Percentiles rank a stretch among this genome's conserved stretches.
phyloP scores from a whole-genome alignment of 192 early-diverging fungal species.

The Umbelopsis vinacea region DNA sequence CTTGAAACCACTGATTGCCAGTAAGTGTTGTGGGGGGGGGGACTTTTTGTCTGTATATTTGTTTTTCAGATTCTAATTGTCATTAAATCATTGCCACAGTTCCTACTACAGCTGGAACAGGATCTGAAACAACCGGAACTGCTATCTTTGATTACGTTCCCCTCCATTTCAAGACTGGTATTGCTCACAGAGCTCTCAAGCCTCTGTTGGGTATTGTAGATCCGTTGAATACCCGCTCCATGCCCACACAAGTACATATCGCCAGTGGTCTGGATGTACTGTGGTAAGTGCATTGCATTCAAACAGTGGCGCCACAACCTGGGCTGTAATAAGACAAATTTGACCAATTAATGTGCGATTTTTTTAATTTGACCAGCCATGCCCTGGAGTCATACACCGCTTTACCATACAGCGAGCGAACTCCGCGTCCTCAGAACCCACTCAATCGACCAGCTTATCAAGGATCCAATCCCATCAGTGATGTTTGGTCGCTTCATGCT shows the following conservation, averaged over 20 bases:
- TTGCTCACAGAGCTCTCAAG: conserved; percentile 82
- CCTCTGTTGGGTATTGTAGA: conserved; percentile 88
- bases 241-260: conserved; percentile 86
- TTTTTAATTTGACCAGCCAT: conserved; percentile 57
- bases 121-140: conserved; percentile 89
- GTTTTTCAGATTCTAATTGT: background rate
- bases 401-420: conserved; percentile 79
- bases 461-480: conserved; percentile 91
- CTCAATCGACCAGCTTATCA: conserved; percentile 88
- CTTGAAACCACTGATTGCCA: conserved; percentile 80
- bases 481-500: conserved; percentile 85
- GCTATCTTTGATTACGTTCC: conserved; percentile 92
- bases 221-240: conserved; percentile 84
- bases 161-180: conserved; percentile 86
- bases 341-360: background rate
- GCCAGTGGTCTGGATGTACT: conserved; percentile 88
- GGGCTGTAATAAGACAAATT: background rate
- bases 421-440: conserved; percentile 80
- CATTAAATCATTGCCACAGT: conserved; percentile 29
- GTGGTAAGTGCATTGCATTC: conserved; percentile 40
- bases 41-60: background rate
- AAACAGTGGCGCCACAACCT: background rate
- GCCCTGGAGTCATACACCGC: conserved; percentile 93
- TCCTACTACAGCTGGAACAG: conserved; percentile 66
- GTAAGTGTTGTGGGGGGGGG: conserved; percentile 32